These are phyloP conservation scores for Lodderomyces metapsilosis DNA, from an alignment of 1,139 yeast genomes.

Conservation along the genomic window DNA sequence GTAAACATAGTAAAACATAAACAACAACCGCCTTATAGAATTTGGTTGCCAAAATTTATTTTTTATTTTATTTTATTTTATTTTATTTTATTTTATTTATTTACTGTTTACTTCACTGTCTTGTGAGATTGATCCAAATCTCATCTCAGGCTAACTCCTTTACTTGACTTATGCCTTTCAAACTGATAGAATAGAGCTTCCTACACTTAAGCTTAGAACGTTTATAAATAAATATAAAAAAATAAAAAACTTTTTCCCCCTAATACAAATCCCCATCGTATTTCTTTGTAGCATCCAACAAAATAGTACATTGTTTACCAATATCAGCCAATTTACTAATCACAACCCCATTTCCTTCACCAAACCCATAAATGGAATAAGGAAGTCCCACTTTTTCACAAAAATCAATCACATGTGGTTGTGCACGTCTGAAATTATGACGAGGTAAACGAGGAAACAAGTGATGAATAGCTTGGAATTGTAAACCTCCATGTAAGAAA, in stretches of 20 bases:
- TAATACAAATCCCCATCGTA: constrained; percentile 21
- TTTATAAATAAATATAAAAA: no score
- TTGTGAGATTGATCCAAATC: no score
- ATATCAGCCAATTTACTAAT: constrained; percentile 69
- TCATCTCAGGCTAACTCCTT: no score
- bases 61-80: no score
- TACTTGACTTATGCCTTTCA: no score
- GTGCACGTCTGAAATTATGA: constrained; percentile 77
- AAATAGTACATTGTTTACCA: constrained; percentile 73
- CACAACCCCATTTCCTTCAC: constrained; percentile 71
- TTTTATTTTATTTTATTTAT: no score
- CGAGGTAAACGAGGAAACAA: constrained; percentile 87
- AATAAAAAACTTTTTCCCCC: not conserved
- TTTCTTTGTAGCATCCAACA: constrained; percentile 65
- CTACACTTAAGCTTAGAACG: no score
- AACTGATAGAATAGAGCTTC: no score
- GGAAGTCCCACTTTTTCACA: constrained; percentile 77
- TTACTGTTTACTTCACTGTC: no score
- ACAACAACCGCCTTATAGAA: no score
- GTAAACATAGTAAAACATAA: no score
- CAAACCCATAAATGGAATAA: constrained; percentile 84
- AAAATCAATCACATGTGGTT: constrained; percentile 68
- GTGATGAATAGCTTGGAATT: constrained; percentile 89
- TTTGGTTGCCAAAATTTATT: no score
- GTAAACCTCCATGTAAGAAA: constrained; percentile 88